Evolutionary conservation across 2,329 filamentous ascomycete genomes (phyloP), one percentile per base, ranked within the genome.

Genomic region (Paracamarosporium sp.): DNA sequence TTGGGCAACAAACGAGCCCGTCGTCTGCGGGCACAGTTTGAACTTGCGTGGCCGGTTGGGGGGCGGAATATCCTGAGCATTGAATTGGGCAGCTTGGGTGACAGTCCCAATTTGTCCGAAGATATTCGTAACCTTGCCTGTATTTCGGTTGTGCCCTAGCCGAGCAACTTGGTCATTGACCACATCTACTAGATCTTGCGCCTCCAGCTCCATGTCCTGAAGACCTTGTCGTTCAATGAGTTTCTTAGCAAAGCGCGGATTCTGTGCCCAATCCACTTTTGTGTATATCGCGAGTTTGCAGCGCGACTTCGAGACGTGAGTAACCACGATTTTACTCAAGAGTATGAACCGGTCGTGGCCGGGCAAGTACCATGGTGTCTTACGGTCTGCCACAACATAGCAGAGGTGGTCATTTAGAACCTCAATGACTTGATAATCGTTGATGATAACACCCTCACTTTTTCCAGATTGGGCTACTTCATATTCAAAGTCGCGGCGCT

Each of bases 291-390:
- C 90, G 54, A 99, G 85, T 79, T 95, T 97, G 76, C 92, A 96
- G 75, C 90, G 93, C 12, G 91, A 93, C 78, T 98, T 98, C 51
- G 92, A 88, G 59, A 94, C 85, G 71, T 98, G 92, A 2, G 95
- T 97, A 61, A 99, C 95, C 62, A 97, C 92, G 61, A 97, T 88
- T 77, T 97, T 97, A 64, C 88, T 94, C 56, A 96, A 86, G 22
- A 97, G 81, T 66, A 89, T 89, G 78, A 98, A 96, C 50, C 87
- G 85, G 47, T 87, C 83, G 52, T 89, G 87, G 72, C 93, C 89
- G 12, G 95, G 95, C 35, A 98, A 83, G 79, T 97, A 92, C 92
- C 92, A 96, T 0, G 87, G 86, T 0, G 82, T 83, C 61, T 86
- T 86, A 55, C 83, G 83, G 67, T 89, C 86, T 1, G 86, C 87